phyloP scores from a whole-genome alignment of 2,329 filamentous ascomycete genomes.

The Boeremia lycopersici region DNA sequence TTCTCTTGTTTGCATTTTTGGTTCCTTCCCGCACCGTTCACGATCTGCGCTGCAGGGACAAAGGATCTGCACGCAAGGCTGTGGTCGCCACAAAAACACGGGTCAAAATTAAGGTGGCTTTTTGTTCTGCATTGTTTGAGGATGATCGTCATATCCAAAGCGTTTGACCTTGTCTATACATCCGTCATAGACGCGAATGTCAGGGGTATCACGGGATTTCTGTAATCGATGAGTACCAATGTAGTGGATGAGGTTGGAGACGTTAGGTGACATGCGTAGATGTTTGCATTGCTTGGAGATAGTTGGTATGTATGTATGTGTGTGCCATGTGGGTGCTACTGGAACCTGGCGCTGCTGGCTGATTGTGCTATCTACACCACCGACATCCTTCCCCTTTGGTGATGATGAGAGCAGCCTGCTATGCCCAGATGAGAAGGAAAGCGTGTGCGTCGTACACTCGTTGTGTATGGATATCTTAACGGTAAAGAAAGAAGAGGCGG shows the following conservation, averaged over 20 bases:
- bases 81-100: constrained; percentile 9
- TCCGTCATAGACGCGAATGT: background rate
- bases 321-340: background rate
- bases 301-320: background rate
- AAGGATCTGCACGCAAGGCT: constrained; percentile 9
- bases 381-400: background rate
- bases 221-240: background rate
- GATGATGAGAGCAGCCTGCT: background rate
- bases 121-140: background rate
- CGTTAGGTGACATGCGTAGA: background rate
- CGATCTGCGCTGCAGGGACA: constrained; percentile 13
- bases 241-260: background rate
- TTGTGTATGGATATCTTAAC: constrained; percentile 25
- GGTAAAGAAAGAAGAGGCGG: constrained; percentile 12
- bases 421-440: constrained; percentile 12
- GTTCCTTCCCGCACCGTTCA: constrained; percentile 3
- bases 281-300: background rate
- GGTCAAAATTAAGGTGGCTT: background rate
- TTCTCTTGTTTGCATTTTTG: background rate
- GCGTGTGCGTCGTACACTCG: constrained; percentile 37
- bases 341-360: background rate
- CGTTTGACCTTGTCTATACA: background rate
- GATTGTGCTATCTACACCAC: background rate
- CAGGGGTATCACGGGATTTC: background rate
- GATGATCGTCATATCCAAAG: constrained; percentile 7